Conservation (phyloP, 345 rosid species). For the Lumnitzera littorea region DNA sequence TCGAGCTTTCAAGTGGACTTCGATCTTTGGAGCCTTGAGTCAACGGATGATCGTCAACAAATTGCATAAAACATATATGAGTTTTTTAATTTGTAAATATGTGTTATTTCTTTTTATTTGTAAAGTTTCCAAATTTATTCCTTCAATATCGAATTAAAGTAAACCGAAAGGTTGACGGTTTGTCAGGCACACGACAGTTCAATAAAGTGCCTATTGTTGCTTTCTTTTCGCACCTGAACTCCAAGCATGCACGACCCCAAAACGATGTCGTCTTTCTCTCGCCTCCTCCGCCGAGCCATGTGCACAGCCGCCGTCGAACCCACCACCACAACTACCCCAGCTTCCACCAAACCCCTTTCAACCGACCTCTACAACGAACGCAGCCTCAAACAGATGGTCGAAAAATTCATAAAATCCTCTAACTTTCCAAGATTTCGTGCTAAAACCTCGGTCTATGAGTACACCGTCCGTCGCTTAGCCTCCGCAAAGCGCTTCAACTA, state of each 20-base stretch:
- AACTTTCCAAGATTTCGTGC: slow-evolving; percentile 45
- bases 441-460: slow-evolving; percentile 31
- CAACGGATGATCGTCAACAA: no score
- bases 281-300: slow-evolving; percentile 25
- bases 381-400: slow-evolving; percentile 42
- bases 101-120: no score
- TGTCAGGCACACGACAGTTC: no score
- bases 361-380: slow-evolving; percentile 37
- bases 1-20: no score
- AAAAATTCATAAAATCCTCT: slow-evolving; percentile 51
- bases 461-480: slow-evolving; percentile 61
- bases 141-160: no score
- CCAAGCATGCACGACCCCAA: background rate
- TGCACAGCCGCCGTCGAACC: slow-evolving; percentile 14
- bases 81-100: no score
- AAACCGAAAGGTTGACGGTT: no score
- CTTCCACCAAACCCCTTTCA: slow-evolving; percentile 16
- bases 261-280: slow-evolving; percentile 26
- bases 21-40: no score
- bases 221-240: no score
- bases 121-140: no score
- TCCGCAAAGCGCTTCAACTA: slow-evolving; percentile 30
- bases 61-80: no score
- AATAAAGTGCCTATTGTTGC: no score
- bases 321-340: slow-evolving; percentile 3